Evolutionary conservation across 768 basidiomycete species (phyloP), one percentile per base, ranked within the genome.

Genomic region (Podaxis rugospora): DNA sequence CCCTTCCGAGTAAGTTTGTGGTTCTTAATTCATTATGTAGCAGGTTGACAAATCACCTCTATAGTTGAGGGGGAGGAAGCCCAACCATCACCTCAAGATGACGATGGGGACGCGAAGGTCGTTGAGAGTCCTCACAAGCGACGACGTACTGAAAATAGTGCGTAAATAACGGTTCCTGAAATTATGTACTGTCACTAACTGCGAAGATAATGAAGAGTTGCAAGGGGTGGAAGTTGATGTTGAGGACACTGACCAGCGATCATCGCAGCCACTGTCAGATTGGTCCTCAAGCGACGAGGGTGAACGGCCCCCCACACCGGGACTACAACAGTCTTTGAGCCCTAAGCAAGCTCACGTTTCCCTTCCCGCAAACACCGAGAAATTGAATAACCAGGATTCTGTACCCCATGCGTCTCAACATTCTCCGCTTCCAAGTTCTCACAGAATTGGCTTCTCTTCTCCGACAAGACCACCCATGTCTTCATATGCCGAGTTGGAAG

Each of bases 221-320:
- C 28, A 35, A 10, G 27, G 13, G 23, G 47, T 37, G 28, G 44
- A 57, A 18, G 6, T 27, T 36, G 28, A 37, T 25, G 36, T n/a
- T n/a, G 59, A 25, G 7, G 18, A 53, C 9, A 28, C 37, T 25
- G 59, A 60, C 40, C 51, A 16, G 27, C 40, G 59, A 11, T 59
- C 58, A 13, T 60, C 59, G 14, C 51, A 42, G 23, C 59, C 59
- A 25, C 28, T 60, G 3, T 60, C 59, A n/a, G 59, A 53, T 28
- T 60, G 59, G 59, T 36, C 42, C 18, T 4, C 40, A 6, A 52
- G 51, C 18, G 44, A 53, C 7, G 28, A 58, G 18, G 57, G 50
- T 6, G 44, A 14, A 11, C 52, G 36, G 25, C n/a, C 52, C 37
- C 52, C 37, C 11, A 54, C 36, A 23, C 52, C 36, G 10, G 52